phyloP scores from a whole-genome alignment of 78 protist species.

The Thecamonas trahens region DNA sequence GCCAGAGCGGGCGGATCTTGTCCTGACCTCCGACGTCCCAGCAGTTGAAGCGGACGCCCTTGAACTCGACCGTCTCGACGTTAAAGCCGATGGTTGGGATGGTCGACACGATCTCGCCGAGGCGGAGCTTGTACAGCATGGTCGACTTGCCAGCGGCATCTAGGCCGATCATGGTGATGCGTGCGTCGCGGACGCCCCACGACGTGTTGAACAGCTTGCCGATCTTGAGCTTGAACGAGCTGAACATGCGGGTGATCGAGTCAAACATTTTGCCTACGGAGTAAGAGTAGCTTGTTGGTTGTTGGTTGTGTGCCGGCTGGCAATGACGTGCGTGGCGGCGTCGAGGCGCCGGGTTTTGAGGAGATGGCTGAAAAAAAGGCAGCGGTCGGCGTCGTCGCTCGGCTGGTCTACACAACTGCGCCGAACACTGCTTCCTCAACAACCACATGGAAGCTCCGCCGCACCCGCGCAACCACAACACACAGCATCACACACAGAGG shows the following conservation, averaged over 20 bases:
- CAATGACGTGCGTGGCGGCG: background rate
- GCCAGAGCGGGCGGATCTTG: constrained; percentile 88
- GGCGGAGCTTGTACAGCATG: constrained; percentile 33
- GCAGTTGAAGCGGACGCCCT: constrained; percentile 55
- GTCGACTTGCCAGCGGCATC: constrained; percentile 50
- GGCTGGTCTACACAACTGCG: too few species aligned
- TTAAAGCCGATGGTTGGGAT: constrained; percentile 67
- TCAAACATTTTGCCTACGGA: background rate
- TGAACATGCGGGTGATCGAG: background rate
- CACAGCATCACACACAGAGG: too few species aligned
- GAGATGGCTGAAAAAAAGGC: background rate
- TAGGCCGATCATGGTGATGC: constrained; percentile 22
- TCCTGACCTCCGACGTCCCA: constrained; percentile 90
- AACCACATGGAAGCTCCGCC: too few species aligned
- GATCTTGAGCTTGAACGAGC: background rate
- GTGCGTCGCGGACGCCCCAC: background rate
- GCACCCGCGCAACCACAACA: too few species aligned
- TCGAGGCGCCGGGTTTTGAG: background rate
- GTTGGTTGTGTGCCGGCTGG: background rate
- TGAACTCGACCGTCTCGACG: constrained; percentile 78
- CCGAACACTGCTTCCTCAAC: too few species aligned
- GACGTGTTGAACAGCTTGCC: too few species aligned
- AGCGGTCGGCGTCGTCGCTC: too few species aligned
- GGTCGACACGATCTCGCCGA: constrained; percentile 43
- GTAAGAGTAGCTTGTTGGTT: background rate